Base-by-base conservation (phyloP, 2,329 filamentous ascomycete genomes). In the Raffaelea deltoideospora region DNA sequence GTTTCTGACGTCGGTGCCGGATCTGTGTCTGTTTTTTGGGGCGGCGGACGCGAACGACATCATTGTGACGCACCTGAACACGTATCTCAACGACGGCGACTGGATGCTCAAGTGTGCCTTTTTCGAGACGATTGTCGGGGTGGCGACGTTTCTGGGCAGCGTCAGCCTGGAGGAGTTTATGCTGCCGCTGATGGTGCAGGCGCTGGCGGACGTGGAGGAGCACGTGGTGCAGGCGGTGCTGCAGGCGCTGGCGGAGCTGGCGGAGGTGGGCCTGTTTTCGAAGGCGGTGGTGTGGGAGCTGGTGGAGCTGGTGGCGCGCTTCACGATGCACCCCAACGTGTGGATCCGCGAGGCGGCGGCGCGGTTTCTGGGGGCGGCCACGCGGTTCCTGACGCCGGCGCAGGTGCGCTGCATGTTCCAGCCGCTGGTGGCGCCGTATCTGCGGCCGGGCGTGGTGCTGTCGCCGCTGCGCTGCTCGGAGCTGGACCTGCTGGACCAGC, bases 91-190 rank as follows among this genome's bases (percentile, higher is more conserved):
- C 47, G 90, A 96, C 49, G 76, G 80, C 30, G 87, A 98, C 53
- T 98, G 90, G 90, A 85, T 85, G 54, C 62, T 98, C 23, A 95
- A 94, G 55, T 95, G 86, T 49, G 86, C 88, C 3, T 96, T 96
- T 53, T 95, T 98, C 50, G 87, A 94, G 50, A 84, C 86, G 0
- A 85, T 96, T 20, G 84, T 96, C 14, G 88, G 87, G 4, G 87
- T 98, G 45, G 84, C 87, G 4, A 75, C 83, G 1, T 94, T 94
- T 47, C 72, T 96, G 24, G 90, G 90, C 21, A 86, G 82, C 41
- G 82, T 78, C 24, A 92, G 79, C 46, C 61, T 98, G 23, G 90
- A 98, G 55, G 86, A 93, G 47, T 98, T 95, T 48, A 93, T 96
- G 45, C 60, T 98, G 20, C 90, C 92, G 1, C 65, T 98, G 13